phyloP scores from a whole-genome alignment of 352 stramenopile genomes.

The Plasmopara halstedii region DNA sequence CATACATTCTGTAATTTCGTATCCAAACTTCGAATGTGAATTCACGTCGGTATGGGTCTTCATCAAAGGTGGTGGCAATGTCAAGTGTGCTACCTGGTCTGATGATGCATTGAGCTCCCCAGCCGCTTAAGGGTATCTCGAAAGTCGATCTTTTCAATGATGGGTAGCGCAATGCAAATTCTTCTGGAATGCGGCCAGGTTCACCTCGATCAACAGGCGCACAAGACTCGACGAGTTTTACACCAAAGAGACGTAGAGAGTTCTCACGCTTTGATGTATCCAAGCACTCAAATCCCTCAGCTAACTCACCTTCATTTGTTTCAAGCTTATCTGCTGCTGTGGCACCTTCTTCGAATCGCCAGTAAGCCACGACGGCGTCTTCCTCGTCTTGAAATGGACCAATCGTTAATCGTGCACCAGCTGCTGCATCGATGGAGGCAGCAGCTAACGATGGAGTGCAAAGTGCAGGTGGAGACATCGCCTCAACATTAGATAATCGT shows the following conservation, averaged over 20 bases:
- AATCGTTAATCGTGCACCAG: conserved; percentile 51
- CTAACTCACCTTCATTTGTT: background rate
- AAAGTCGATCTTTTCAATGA: conserved; percentile 1
- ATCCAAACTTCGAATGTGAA: conserved; percentile 74
- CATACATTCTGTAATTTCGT: conserved; percentile 40
- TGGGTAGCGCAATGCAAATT: conserved; percentile 57
- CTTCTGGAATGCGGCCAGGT: conserved; percentile 57
- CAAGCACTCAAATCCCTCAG: conserved; percentile 42
- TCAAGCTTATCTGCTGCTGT: conserved; percentile 12
- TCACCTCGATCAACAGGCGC: conserved; percentile 71
- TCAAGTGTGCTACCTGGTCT: conserved; percentile 56
- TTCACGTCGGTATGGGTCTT: conserved; percentile 74
- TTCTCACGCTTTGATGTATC: conserved; percentile 84
- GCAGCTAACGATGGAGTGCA: conserved; percentile 7
- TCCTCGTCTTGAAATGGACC: conserved; percentile 80
- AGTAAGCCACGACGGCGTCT: conserved; percentile 78
- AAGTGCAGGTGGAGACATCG: background rate
- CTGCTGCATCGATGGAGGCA: conserved; percentile 6
- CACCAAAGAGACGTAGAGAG: conserved; percentile 43
- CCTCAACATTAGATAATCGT: conserved; percentile 2
- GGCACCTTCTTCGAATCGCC: conserved; percentile 76
- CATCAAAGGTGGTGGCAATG: conserved; percentile 59
- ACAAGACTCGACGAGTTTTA: conserved; percentile 42
- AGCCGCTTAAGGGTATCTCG: conserved; percentile 17
- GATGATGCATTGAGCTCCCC: conserved; percentile 44